phyloP scores from a whole-genome alignment of 805 yeast genomes.

The Candida dajiaensis region DNA sequence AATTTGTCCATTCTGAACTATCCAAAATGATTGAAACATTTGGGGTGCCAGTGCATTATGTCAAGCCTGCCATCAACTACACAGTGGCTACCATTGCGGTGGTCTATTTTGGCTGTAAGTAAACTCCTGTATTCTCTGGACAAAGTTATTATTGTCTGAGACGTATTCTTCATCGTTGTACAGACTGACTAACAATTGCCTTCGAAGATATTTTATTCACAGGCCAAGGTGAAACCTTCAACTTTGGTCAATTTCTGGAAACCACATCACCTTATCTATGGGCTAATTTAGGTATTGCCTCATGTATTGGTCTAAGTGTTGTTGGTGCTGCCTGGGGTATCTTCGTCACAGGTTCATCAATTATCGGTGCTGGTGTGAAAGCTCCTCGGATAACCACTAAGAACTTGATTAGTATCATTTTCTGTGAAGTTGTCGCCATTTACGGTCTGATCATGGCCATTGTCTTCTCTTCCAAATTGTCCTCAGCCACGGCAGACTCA shows the following conservation, averaged over 20 bases:
- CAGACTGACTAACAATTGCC: background rate
- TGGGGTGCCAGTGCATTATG: slow-evolving; percentile 16
- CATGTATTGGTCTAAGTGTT: slow-evolving; percentile 90
- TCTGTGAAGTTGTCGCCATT: slow-evolving; percentile 98
- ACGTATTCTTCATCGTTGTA: background rate
- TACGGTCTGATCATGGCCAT: slow-evolving; percentile 97
- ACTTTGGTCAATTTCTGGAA: slow-evolving; percentile 82
- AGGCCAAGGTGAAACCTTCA: slow-evolving; percentile 87
- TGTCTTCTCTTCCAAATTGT: slow-evolving; percentile 87
- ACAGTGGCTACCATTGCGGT: slow-evolving; percentile 13
- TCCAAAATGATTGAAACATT: slow-evolving; percentile 14
- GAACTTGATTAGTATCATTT: slow-evolving; percentile 91
- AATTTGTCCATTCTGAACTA: background rate
- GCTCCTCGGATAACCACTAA: slow-evolving; percentile 97
- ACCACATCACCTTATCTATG: slow-evolving; percentile 93
- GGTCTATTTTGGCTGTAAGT: slow-evolving; percentile 24
- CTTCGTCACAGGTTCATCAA: slow-evolving; percentile 89
- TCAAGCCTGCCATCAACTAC: slow-evolving; percentile 10
- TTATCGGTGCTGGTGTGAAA: slow-evolving; percentile 96
- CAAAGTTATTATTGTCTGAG: background rate
- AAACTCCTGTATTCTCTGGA: background rate
- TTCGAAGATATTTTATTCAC: slow-evolving; percentile 53
- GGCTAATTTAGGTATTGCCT: slow-evolving; percentile 87
- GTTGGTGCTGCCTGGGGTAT: slow-evolving; percentile 99
- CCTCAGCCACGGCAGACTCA: slow-evolving; percentile 54